Evolutionary conservation across 495 filamentous ascomycete genomes (phyloP).

Genomic region (Daldinia grandis): DNA sequence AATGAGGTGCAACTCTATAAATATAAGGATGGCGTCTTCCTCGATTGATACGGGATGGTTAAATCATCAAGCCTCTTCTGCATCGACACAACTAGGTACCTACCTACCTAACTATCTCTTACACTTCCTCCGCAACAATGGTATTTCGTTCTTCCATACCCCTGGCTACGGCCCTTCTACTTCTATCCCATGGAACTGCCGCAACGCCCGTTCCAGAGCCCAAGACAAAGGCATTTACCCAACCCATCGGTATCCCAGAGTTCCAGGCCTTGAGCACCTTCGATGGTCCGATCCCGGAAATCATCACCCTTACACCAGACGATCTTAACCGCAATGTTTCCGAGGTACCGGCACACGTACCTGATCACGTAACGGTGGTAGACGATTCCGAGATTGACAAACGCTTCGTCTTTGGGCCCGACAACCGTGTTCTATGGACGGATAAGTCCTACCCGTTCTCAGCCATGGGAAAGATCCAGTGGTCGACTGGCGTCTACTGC

Average conservation of each 20-base stretch:
- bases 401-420: conserved; percentile 4
- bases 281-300: background rate
- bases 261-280: background rate
- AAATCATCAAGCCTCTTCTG: background rate
- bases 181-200: background rate
- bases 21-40: background rate
- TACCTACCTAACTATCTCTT: no score
- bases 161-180: background rate
- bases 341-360: background rate
- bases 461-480: conserved; percentile 13
- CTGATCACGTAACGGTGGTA: background rate
- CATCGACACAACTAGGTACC: background rate
- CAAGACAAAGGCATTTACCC: background rate
- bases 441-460: conserved; percentile 7
- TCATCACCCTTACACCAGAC: background rate
- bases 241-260: background rate
- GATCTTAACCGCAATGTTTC: background rate
- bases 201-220: background rate
- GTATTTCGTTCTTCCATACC: background rate
- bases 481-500: conserved; percentile 15
- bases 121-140: background rate
- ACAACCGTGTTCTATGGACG: conserved; percentile 21
- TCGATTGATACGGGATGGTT: background rate
- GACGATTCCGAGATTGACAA: background rate
- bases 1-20: background rate